phyloP scores from a whole-genome alignment of 805 yeast genomes.

The Monosporozyma siamensis region DNA sequence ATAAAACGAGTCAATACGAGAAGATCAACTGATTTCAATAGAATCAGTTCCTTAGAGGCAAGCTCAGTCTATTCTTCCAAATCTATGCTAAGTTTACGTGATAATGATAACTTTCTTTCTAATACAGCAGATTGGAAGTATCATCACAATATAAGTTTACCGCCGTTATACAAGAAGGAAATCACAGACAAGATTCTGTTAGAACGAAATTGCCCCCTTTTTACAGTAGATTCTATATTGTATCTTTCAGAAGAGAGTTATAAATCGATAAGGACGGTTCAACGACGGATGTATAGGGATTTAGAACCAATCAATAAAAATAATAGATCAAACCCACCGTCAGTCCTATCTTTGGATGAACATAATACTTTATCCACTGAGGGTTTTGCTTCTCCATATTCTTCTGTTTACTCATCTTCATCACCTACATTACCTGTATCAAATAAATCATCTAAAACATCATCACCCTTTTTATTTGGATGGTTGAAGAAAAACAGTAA shows the following conservation, averaged over 20 bases:
- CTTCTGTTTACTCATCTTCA: no score
- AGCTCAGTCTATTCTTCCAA: background rate
- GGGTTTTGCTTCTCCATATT: no score
- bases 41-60: background rate
- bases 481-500: slow-evolving; percentile 14
- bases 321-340: background rate
- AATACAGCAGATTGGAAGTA: slow-evolving; percentile 18
- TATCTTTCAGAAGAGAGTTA: slow-evolving; percentile 7
- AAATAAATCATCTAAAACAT: background rate
- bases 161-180: slow-evolving; percentile 19
- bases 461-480: slow-evolving; percentile 8
- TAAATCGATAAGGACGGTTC: background rate
- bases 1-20: background rate
- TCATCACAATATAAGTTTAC: slow-evolving; percentile 19
- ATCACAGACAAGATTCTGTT: slow-evolving; percentile 15
- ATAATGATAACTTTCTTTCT: background rate
- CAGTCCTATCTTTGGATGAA: background rate
- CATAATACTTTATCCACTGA: no score
- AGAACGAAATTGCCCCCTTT: slow-evolving; percentile 12
- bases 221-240: slow-evolving; percentile 22
- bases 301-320: background rate
- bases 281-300: slow-evolving; percentile 3
- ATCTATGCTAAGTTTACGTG: background rate
- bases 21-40: background rate
- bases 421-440: background rate